phyloP scores from a whole-genome alignment of 2,329 filamentous ascomycete genomes.

The Paecilomyces sp. region DNA sequence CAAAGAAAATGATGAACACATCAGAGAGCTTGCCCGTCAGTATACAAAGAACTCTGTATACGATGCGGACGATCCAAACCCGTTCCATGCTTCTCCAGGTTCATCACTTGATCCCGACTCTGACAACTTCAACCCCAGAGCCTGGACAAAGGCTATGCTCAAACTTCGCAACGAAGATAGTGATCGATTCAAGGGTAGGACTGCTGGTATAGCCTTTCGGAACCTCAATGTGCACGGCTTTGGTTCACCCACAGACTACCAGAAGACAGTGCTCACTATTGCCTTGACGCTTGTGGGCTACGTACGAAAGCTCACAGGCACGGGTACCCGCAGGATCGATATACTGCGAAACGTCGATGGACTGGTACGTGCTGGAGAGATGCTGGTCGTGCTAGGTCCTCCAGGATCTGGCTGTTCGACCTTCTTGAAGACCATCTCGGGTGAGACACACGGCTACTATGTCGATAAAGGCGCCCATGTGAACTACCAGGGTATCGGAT shows the following conservation, averaged over 20 bases:
- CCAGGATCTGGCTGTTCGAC: constrained; percentile 61
- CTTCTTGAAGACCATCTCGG: constrained; percentile 72
- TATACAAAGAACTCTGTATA: background rate
- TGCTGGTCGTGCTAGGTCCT: constrained; percentile 50
- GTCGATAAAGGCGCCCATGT: constrained; percentile 62
- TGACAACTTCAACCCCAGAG: constrained; percentile 33
- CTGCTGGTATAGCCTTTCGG: constrained; percentile 36
- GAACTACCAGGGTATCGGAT: constrained; percentile 58
- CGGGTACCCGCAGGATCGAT: constrained; percentile 44
- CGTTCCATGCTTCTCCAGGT: constrained; percentile 26
- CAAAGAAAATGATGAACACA: background rate
- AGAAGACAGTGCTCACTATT: constrained; percentile 36
- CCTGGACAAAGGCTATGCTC: constrained; percentile 39
- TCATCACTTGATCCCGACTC: constrained; percentile 36
- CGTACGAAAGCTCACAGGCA: constrained; percentile 23
- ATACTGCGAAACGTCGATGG: constrained; percentile 61
- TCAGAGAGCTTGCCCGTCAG: background rate
- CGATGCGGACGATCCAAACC: constrained; percentile 17
- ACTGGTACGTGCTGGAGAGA: constrained; percentile 50
- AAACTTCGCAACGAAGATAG: constrained; percentile 24
- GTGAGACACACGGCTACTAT: constrained; percentile 70
- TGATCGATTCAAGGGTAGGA: constrained; percentile 23
- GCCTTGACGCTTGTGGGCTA: constrained; percentile 27
- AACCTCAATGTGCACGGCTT: constrained; percentile 40
- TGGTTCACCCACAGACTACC: constrained; percentile 36